Evolutionary conservation across 805 yeast species (phyloP).

Genomic region (Candida arabinofermentans): DNA sequence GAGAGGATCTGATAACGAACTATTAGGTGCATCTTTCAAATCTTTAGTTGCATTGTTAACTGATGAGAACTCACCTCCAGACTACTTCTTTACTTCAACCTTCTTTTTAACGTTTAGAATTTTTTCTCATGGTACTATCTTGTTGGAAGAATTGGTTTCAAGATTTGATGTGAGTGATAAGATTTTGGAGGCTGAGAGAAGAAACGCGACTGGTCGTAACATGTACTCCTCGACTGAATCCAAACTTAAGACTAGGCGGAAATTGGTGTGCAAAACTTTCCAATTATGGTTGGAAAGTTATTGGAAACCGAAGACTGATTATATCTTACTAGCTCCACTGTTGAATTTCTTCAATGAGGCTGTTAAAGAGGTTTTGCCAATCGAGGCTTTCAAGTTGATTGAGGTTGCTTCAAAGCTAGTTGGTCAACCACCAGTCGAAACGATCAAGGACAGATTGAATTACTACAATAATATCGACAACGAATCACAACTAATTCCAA

Average conservation of each 20-base stretch:
- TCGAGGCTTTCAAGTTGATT: slow-evolving; percentile 58
- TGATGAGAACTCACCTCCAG: slow-evolving; percentile 61
- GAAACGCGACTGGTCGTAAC: slow-evolving; percentile 19
- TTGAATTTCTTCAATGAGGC: slow-evolving; percentile 80
- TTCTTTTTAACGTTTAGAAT: slow-evolving; percentile 74
- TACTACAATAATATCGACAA: slow-evolving; percentile 33
- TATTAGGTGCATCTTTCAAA: slow-evolving; percentile 68
- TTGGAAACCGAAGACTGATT: slow-evolving; percentile 70
- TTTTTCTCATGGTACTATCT: slow-evolving; percentile 62
- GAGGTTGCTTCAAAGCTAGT: slow-evolving; percentile 61
- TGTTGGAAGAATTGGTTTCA: slow-evolving; percentile 62
- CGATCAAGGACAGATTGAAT: slow-evolving; percentile 28
- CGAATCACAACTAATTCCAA: slow-evolving; percentile 47
- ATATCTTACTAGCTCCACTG: slow-evolving; percentile 58
- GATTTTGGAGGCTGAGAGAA: slow-evolving; percentile 27
- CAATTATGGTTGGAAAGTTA: slow-evolving; percentile 87
- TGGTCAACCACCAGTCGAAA: slow-evolving; percentile 48
- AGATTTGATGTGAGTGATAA: slow-evolving; percentile 54
- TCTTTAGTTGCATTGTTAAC: slow-evolving; percentile 64
- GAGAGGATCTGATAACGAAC: slow-evolving; percentile 45
- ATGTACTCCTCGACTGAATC: slow-evolving; percentile 39
- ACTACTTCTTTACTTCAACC: slow-evolving; percentile 63
- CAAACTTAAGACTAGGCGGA: slow-evolving; percentile 56
- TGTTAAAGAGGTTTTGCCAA: slow-evolving; percentile 54
- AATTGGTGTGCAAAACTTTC: slow-evolving; percentile 62